phyloP scores from a whole-genome alignment of 352 stramenopile genomes.

The Phytophthora sojae region DNA sequence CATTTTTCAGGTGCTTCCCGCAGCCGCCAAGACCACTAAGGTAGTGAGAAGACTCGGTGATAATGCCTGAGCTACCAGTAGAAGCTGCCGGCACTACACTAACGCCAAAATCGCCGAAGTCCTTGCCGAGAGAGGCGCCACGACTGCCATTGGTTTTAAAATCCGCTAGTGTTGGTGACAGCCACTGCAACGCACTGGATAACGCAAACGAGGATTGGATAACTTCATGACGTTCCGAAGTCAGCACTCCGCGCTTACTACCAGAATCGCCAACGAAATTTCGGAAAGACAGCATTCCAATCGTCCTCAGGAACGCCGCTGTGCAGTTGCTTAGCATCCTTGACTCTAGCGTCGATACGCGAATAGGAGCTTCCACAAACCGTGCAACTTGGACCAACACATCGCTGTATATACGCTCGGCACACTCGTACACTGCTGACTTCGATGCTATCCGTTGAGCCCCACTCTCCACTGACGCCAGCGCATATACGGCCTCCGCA shows the following conservation, averaged over 20 bases:
- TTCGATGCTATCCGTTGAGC: constrained; percentile 50
- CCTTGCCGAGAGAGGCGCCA: constrained; percentile 41
- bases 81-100: constrained; percentile 33
- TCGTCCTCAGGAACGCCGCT: constrained; percentile 75
- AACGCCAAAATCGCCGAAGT: constrained; percentile 53
- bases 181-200: constrained; percentile 76
- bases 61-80: constrained; percentile 23
- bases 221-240: constrained; percentile 53
- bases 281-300: constrained; percentile 82
- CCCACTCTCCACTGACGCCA: constrained; percentile 54
- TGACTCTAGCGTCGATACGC: constrained; percentile 75
- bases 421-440: constrained; percentile 72
- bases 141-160: constrained; percentile 36
- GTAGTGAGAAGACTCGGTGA: constrained; percentile 66
- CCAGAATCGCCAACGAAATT: constrained; percentile 74
- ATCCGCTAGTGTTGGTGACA: constrained; percentile 59
- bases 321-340: constrained; percentile 81
- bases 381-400: constrained; percentile 85
- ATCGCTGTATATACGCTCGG: constrained; percentile 86
- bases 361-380: constrained; percentile 83
- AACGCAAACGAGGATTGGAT: constrained; percentile 82
- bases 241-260: constrained; percentile 44
- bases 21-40: constrained; percentile 80
- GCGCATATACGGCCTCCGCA: constrained; percentile 66
- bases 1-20: constrained; percentile 78